Evolutionary conservation across 129 eudicot species (phyloP).

Genomic region (Chrysanthemum seticuspe): DNA sequence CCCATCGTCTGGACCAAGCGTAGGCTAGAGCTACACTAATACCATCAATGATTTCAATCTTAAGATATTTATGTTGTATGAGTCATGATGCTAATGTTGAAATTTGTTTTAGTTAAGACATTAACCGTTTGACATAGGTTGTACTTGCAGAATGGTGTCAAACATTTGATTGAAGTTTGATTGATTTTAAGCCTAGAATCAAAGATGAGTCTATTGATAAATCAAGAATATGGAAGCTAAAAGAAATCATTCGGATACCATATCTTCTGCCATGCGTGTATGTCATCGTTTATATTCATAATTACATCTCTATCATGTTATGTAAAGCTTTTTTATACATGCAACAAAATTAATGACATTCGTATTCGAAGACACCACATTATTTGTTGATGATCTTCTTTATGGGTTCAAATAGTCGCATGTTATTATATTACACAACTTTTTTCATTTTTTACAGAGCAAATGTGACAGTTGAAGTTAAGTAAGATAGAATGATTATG

Average conservation of each 20-base stretch:
- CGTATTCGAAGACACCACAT: no score
- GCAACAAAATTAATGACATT: no score
- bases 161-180: conserved; percentile 36
- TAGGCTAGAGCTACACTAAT: conserved; percentile 60
- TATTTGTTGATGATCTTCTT: no score
- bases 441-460: no score
- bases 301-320: neutral
- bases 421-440: no score
- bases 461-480: no score
- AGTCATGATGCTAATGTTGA: conserved; percentile 3
- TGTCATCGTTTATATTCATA: conserved; percentile 6
- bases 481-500: no score
- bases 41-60: conserved; percentile 57
- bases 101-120: neutral
- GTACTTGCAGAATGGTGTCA: conserved; percentile 63
- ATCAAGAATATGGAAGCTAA: conserved; percentile 63
- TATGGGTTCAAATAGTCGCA: no score
- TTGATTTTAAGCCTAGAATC: conserved; percentile 69
- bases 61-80: conserved; percentile 18
- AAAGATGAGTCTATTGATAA: conserved; percentile 66
- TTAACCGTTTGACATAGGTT: conserved; percentile 8
- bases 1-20: conserved; percentile 50
- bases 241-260: conserved; percentile 70
- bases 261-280: conserved; percentile 67
- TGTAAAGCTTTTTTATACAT: neutral